Percentiles rank a stretch among this genome's conserved stretches.
phyloP scores from a whole-genome alignment of 441 rosid species.

The Adansonia gregorii region DNA sequence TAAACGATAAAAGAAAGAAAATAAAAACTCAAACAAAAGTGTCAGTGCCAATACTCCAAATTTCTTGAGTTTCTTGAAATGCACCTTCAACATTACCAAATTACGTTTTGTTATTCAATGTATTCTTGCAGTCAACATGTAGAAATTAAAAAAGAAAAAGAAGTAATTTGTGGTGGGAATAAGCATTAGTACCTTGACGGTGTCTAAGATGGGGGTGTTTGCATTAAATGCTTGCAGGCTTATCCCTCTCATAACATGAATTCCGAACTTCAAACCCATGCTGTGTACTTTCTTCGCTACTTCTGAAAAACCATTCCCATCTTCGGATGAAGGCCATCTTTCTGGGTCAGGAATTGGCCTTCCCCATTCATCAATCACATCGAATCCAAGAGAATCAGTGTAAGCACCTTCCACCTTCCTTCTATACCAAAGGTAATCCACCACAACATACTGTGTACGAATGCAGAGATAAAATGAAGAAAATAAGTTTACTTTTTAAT shows the following conservation, averaged over 20 bases:
- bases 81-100: not conserved
- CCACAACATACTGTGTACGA: constrained; percentile 78
- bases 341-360: constrained; percentile 78
- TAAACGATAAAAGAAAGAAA: constrained; percentile 21
- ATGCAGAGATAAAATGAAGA: not conserved
- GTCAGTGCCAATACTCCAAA: not conserved
- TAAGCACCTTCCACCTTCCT: constrained; percentile 75
- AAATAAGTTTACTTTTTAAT: constrained; percentile 2
- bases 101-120: not conserved
- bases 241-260: constrained; percentile 94
- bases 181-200: constrained; percentile 45
- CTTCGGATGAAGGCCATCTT: constrained; percentile 85
- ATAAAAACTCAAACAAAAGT: constrained; percentile 21
- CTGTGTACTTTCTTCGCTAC: constrained; percentile 75
- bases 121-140: not conserved
- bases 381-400: constrained; percentile 73
- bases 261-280: constrained; percentile 94
- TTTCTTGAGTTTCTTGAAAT: not conserved
- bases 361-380: constrained; percentile 96
- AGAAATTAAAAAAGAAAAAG: not conserved
- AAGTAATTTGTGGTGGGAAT: not conserved
- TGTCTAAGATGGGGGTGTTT: constrained; percentile 70
- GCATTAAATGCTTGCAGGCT: constrained; percentile 88
- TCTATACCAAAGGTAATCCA: constrained; percentile 96
- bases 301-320: constrained; percentile 76